Evolutionary conservation across 1,139 yeast genomes (phyloP).

Genomic region (Saccharomyces pastorianus): DNA sequence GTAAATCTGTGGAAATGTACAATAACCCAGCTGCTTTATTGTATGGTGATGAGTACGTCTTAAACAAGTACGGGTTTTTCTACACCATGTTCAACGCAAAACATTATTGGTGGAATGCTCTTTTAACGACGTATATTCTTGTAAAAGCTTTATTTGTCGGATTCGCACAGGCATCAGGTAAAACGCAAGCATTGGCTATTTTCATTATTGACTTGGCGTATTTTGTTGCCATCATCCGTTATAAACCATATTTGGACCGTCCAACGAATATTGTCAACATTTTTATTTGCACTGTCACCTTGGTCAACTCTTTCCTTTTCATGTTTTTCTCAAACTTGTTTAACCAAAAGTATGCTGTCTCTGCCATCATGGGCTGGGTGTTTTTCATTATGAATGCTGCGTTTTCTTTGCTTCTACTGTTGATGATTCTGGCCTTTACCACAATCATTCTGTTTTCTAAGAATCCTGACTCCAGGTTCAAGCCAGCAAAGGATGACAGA

Average conservation of each 20-base stretch:
- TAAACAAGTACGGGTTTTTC: constrained; percentile 66
- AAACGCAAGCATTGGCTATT: constrained; percentile 56
- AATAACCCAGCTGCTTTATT: constrained; percentile 71
- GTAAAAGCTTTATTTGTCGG: constrained; percentile 58
- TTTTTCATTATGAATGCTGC: constrained; percentile 74
- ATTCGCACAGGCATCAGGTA: constrained; percentile 62
- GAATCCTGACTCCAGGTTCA: constrained; percentile 77
- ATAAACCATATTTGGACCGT: constrained; percentile 61
- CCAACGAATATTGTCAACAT: constrained; percentile 64
- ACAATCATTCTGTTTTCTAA: constrained; percentile 52
- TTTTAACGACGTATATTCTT: constrained; percentile 47
- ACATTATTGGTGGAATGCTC: constrained; percentile 68
- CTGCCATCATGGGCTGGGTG: constrained; percentile 74
- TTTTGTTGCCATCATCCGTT: constrained; percentile 48
- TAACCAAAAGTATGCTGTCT: constrained; percentile 58
- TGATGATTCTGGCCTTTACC: constrained; percentile 53
- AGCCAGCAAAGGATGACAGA: constrained; percentile 78
- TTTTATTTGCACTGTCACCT: constrained; percentile 53
- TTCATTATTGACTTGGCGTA: constrained; percentile 60
- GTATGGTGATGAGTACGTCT: constrained; percentile 58
- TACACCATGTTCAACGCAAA: constrained; percentile 76
- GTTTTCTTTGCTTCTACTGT: constrained; percentile 54
- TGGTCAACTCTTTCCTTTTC: constrained; percentile 65
- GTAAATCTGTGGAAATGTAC: constrained; percentile 42
- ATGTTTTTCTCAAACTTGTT: constrained; percentile 66